Evolutionary conservation across 2,329 filamentous ascomycete genomes (phyloP).

Genomic region (Thelonectria discophora): DNA sequence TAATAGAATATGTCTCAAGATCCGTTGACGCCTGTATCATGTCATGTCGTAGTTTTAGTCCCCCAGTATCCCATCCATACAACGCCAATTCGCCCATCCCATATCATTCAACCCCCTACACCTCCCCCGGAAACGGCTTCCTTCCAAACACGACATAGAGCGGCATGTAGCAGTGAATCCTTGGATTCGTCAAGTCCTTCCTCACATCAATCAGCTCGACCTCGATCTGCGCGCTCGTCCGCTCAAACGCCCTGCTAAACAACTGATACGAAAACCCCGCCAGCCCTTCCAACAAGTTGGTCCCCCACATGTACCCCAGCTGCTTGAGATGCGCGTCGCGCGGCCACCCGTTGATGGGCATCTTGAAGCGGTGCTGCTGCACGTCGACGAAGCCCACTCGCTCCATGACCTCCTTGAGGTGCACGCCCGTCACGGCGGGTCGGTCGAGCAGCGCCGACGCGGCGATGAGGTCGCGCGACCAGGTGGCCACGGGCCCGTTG

Average conservation of each 20-base stretch:
- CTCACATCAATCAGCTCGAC: constrained; percentile 60
- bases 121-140: constrained; percentile 50
- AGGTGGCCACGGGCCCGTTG: constrained; percentile 49
- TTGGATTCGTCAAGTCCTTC: constrained; percentile 53
- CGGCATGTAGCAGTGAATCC: constrained; percentile 57
- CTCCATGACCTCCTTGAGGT: constrained; percentile 49
- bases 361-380: constrained; percentile 57
- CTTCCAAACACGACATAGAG: constrained; percentile 59
- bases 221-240: constrained; percentile 57
- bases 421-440: constrained; percentile 46
- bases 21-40: no score
- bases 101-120: no score
- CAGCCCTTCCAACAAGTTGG: constrained; percentile 50
- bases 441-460: constrained; percentile 51
- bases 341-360: constrained; percentile 63
- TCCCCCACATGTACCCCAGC: constrained; percentile 54
- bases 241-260: constrained; percentile 50
- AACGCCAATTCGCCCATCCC: no score
- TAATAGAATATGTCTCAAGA: no score
- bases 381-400: constrained; percentile 64
- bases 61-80: no score
- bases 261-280: constrained; percentile 52
- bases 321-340: constrained; percentile 52
- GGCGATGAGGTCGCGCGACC: constrained; percentile 50
- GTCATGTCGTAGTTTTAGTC: no score